These are phyloP conservation scores for Pythium dissimile DNA, from an alignment of 352 stramenopile genomes.

Conservation along the genomic window DNA sequence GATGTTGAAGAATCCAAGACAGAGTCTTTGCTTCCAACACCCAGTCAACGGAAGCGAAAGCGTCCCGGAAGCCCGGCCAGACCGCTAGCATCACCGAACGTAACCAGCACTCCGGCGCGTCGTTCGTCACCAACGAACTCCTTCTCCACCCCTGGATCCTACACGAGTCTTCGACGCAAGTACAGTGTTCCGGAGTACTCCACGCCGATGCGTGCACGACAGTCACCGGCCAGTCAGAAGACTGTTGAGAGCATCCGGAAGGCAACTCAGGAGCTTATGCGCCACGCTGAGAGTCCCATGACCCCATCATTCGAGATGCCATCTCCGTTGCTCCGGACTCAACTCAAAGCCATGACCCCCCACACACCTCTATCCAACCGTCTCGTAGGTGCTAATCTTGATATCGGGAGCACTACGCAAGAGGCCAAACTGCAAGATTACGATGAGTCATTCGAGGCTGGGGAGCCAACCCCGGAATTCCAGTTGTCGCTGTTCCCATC, in stretches of 20 bases:
- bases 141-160: conserved; percentile 24
- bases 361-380: conserved; percentile 83
- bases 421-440: conserved; percentile 63
- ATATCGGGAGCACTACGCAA: conserved; percentile 68
- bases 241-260: conserved; percentile 32
- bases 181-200: conserved; percentile 57
- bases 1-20: conserved; percentile 19
- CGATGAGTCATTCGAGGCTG: conserved; percentile 63
- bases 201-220: conserved; percentile 34
- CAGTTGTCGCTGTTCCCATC: conserved; percentile 64
- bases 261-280: conserved; percentile 28
- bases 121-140: conserved; percentile 11
- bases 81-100: background rate
- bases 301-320: conserved; percentile 65
- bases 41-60: conserved; percentile 45
- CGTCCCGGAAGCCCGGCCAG: conserved; percentile 22
- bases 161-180: conserved; percentile 58
- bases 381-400: conserved; percentile 68
- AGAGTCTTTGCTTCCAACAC: conserved; percentile 20
- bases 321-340: conserved; percentile 75
- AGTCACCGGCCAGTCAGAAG: conserved; percentile 24
- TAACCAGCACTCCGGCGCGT: conserved; percentile 2
- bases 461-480: conserved; percentile 66
- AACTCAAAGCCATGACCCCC: conserved; percentile 81
- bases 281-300: conserved; percentile 48